Evolutionary conservation across 345 rosid species (phyloP).

Genomic region (Eucalyptus dawsonii): DNA sequence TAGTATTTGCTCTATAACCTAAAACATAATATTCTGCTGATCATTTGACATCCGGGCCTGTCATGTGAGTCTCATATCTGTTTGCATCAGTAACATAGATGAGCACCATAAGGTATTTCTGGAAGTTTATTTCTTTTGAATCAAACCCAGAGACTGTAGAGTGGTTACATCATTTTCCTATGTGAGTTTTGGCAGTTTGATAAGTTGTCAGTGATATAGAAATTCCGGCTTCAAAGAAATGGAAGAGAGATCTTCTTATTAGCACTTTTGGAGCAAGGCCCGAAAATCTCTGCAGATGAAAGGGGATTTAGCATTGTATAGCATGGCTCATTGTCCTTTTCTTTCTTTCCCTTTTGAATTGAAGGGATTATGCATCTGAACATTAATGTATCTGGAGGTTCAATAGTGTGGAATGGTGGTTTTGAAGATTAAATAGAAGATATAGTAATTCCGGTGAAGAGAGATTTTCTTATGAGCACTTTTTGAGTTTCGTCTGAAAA

Average conservation of each 20-base stretch:
- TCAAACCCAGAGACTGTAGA: neutral
- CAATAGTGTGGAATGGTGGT: neutral
- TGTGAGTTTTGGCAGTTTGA: neutral
- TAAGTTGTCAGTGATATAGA: neutral
- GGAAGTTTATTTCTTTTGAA: neutral
- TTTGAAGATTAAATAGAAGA: neutral
- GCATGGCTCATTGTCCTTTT: neutral
- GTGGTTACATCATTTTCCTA: neutral
- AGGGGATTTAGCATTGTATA: neutral
- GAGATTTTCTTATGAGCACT: neutral
- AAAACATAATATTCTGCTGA: neutral
- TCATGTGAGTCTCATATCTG: neutral
- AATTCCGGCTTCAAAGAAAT: neutral
- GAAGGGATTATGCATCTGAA: neutral
- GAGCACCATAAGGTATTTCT: neutral
- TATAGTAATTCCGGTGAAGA: neutral
- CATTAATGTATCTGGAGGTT: neutral
- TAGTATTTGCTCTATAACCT: neutral
- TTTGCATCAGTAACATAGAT: neutral
- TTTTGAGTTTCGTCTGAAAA: neutral
- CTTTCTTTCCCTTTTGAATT: neutral
- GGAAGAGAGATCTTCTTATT: neutral
- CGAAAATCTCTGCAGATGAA: neutral
- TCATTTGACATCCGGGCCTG: neutral
- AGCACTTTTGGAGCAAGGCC: neutral